These are phyloP conservation scores for Metschnikowia continentalis DNA, from an alignment of 805 yeast genomes.

Conservation along the genomic window DNA sequence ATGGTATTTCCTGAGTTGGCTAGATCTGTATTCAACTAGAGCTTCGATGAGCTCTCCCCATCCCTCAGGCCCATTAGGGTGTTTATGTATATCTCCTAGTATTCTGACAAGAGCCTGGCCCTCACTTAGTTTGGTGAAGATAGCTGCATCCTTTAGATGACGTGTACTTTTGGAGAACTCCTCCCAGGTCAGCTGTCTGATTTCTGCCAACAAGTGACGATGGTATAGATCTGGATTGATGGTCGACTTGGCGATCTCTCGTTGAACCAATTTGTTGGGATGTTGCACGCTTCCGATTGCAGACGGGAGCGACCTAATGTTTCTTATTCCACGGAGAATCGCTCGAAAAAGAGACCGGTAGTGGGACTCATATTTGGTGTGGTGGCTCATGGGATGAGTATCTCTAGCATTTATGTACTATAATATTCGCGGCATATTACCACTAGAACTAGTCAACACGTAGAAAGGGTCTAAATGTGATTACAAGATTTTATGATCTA, in stretches of 20 bases:
- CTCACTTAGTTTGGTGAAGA: slow-evolving; percentile 3
- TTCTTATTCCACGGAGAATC: slow-evolving; percentile 11
- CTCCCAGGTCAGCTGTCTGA: slow-evolving; percentile 15
- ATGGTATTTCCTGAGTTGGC: slow-evolving; percentile 10
- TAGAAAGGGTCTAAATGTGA: no score
- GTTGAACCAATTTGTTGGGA: background rate
- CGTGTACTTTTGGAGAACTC: slow-evolving; percentile 13
- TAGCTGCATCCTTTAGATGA: slow-evolving; percentile 4
- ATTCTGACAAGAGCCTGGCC: slow-evolving; percentile 14
- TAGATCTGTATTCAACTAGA: slow-evolving; percentile 14
- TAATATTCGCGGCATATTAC: background rate
- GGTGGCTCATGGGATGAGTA: background rate
- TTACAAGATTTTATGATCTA: no score
- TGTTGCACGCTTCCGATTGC: background rate
- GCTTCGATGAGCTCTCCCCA: slow-evolving; percentile 14
- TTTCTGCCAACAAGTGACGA: slow-evolving; percentile 16
- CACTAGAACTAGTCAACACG: no score
- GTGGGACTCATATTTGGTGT: background rate
- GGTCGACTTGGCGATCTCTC: slow-evolving; percentile 10
- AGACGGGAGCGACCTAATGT: background rate
- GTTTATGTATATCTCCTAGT: slow-evolving; percentile 5
- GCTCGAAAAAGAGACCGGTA: slow-evolving; percentile 15
- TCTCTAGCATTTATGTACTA: background rate
- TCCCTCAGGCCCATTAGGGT: slow-evolving; percentile 2
- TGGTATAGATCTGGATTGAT: slow-evolving; percentile 15